Conservation (phyloP, 306 rosid species). For the Pterocarpus santalinus region DNA sequence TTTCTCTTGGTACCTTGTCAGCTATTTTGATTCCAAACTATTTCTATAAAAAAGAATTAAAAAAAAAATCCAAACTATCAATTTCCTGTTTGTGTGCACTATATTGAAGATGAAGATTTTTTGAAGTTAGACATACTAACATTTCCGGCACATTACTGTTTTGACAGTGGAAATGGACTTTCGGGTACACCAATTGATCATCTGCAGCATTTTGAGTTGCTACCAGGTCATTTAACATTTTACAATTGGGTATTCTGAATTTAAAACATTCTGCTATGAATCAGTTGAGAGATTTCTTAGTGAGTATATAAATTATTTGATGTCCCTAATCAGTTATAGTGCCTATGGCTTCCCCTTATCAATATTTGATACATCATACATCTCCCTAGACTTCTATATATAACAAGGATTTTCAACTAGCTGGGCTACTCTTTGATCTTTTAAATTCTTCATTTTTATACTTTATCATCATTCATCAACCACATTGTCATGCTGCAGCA, state of each 20-base stretch:
- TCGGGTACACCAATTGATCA: slow-evolving; percentile 66
- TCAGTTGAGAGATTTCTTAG: slow-evolving; percentile 22
- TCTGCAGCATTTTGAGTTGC: slow-evolving; percentile 69
- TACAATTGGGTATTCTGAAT: slow-evolving; percentile 43
- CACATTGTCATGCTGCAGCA: background rate
- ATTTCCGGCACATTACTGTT: slow-evolving; percentile 42
- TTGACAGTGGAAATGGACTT: slow-evolving; percentile 68
- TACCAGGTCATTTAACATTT: slow-evolving; percentile 74
- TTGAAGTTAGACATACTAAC: slow-evolving; percentile 28
- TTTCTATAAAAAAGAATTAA: no score
- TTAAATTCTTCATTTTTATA: slow-evolving; percentile 10
- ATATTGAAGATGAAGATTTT: slow-evolving; percentile 23
- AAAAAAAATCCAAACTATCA: slow-evolving; percentile 11
- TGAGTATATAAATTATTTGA: slow-evolving; percentile 9
- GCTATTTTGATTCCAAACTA: background rate
- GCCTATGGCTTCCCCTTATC: slow-evolving; percentile 14
- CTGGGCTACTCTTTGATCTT: slow-evolving; percentile 17
- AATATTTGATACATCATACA: background rate
- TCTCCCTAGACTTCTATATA: slow-evolving; percentile 12
- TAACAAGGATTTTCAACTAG: slow-evolving; percentile 11
- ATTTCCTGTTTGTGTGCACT: slow-evolving; percentile 27
- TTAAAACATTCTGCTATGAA: slow-evolving; percentile 29
- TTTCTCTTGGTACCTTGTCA: slow-evolving; percentile 5
- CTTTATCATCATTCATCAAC: background rate
- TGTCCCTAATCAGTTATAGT: background rate